These are phyloP conservation scores for Globisporangium middletonii DNA, from an alignment of 352 stramenopile genomes.

Conservation along the genomic window DNA sequence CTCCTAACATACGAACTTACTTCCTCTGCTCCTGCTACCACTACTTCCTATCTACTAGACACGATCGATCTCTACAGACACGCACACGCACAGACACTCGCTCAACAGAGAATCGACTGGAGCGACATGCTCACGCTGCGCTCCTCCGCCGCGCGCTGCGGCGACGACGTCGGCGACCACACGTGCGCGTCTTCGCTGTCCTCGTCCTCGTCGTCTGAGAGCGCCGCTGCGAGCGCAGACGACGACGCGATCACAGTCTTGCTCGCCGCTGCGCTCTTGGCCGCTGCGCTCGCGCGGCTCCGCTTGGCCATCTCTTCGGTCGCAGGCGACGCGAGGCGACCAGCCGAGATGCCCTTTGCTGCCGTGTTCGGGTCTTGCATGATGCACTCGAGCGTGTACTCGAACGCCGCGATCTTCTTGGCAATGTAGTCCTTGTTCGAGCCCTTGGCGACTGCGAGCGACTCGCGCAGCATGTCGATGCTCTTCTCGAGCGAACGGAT, in stretches of 20 bases:
- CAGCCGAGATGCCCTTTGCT: conserved; percentile 63
- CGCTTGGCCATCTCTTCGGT: conserved; percentile 61
- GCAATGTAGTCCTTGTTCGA: conserved; percentile 76
- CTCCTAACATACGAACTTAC: too few species aligned
- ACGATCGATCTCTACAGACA: background rate
- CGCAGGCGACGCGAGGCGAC: conserved; percentile 46
- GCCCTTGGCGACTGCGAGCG: conserved; percentile 59
- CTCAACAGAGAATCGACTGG: conserved; percentile 68
- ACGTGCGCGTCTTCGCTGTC: conserved; percentile 7
- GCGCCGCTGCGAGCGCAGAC: conserved; percentile 16
- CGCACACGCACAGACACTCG: background rate
- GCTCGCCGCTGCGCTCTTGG: background rate
- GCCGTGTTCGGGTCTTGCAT: conserved; percentile 77
- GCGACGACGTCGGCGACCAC: conserved; percentile 12
- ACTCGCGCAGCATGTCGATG: conserved; percentile 77
- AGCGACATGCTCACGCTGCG: conserved; percentile 64
- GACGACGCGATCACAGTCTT: conserved; percentile 16
- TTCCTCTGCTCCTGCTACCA: background rate
- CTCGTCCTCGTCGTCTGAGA: conserved; percentile 37
- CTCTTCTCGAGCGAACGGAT: conserved; percentile 81
- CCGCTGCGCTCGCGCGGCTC: conserved; percentile 26
- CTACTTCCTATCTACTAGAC: background rate
- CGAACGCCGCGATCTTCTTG: conserved; percentile 78
- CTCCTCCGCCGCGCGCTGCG: conserved; percentile 17
- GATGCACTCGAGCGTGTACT: conserved; percentile 78